These are phyloP conservation scores for Ajuga chamaepitys DNA, from an alignment of 257 asterid species.

Conservation along the genomic window DNA sequence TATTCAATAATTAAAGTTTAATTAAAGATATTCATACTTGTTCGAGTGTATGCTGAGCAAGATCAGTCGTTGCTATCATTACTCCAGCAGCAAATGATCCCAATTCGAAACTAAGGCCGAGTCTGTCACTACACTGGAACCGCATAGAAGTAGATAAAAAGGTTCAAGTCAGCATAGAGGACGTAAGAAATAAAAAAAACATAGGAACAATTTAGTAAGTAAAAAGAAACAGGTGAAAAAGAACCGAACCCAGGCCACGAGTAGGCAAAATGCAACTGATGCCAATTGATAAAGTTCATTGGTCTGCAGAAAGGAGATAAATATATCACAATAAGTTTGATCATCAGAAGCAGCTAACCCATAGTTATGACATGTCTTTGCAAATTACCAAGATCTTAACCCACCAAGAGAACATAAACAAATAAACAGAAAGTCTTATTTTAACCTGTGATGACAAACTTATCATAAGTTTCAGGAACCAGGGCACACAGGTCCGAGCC, in stretches of 20 bases:
- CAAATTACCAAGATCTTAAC: neutral
- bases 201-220: neutral
- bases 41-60: slow-evolving; percentile 93
- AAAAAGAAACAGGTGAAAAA: slow-evolving; percentile 1
- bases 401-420: neutral
- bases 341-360: neutral
- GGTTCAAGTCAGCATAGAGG: slow-evolving; percentile 12
- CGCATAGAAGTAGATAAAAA: slow-evolving; percentile 19
- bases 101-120: slow-evolving; percentile 97
- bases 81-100: slow-evolving; percentile 99
- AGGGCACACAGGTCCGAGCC: slow-evolving; percentile 92
- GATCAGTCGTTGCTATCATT: slow-evolving; percentile 97
- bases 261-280: slow-evolving; percentile 94
- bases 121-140: slow-evolving; percentile 97
- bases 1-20: neutral
- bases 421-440: neutral
- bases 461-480: slow-evolving; percentile 97
- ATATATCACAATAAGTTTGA: slow-evolving; percentile 12
- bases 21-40: slow-evolving; percentile 44
- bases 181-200: neutral
- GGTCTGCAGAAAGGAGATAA: slow-evolving; percentile 53
- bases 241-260: slow-evolving; percentile 93
- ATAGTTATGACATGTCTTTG: slow-evolving; percentile 1
- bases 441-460: slow-evolving; percentile 99
- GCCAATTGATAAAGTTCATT: slow-evolving; percentile 97